Evolutionary conservation across 192 early-diverging fungal genomes (phyloP).

Genomic region (Radiomyces spectabilis): DNA sequence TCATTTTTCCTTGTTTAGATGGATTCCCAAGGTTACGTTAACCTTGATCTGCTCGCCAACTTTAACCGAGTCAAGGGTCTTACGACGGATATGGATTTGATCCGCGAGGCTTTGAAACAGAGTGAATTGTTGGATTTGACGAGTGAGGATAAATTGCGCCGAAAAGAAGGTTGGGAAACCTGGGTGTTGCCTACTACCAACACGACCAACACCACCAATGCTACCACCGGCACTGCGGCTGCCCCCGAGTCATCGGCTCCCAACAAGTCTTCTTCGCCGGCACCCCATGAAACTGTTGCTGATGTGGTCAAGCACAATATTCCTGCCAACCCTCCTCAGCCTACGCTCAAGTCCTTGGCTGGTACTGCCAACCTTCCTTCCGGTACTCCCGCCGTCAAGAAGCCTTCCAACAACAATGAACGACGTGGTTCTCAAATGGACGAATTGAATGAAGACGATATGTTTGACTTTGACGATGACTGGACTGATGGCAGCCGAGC

Average conservation of each 20-base stretch:
- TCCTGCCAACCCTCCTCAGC: neutral
- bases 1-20: slow-evolving; percentile 51
- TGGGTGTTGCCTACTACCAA: slow-evolving; percentile 67
- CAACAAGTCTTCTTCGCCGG: too few species aligned
- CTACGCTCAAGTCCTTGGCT: neutral
- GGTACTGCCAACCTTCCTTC: neutral
- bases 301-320: neutral
- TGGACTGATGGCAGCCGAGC: slow-evolving; percentile 44
- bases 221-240: neutral
- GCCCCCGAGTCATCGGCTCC: neutral
- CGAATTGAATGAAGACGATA: slow-evolving; percentile 54
- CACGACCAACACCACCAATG: neutral
- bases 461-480: slow-evolving; percentile 79
- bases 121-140: slow-evolving; percentile 31
- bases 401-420: too few species aligned
- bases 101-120: slow-evolving; percentile 45
- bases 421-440: neutral
- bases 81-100: slow-evolving; percentile 56
- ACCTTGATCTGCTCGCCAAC: slow-evolving; percentile 64
- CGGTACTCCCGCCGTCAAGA: neutral
- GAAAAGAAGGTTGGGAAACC: slow-evolving; percentile 73
- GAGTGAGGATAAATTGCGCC: slow-evolving; percentile 43
- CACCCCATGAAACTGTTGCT: too few species aligned
- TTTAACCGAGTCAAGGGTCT: slow-evolving; percentile 86
- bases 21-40: slow-evolving; percentile 80